phyloP scores from a whole-genome alignment of 1,139 yeast genomes.

The Geotrichum histeridarum region DNA sequence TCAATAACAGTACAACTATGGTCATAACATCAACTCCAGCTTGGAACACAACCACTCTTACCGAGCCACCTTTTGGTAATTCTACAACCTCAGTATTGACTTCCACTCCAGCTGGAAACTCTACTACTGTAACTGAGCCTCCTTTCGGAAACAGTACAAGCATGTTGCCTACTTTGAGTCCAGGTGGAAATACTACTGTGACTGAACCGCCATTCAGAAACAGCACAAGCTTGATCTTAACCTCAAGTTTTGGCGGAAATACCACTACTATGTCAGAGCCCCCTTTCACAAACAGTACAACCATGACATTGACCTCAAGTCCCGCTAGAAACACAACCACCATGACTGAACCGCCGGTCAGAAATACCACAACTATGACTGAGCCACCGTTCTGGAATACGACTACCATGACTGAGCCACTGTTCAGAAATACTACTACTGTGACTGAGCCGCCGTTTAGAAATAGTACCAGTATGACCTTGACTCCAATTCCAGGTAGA shows the following conservation, averaged over 20 bases:
- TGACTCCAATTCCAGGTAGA: not conserved
- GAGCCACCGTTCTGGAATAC: not conserved
- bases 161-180: not conserved
- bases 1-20: not conserved
- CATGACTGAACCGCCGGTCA: not conserved
- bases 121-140: conserved; percentile 1
- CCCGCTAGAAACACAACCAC: too few species aligned
- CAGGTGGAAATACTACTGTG: not conserved
- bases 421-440: not conserved
- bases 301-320: not conserved
- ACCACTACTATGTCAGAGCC: not conserved
- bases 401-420: not conserved
- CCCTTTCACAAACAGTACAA: not conserved
- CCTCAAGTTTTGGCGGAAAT: not conserved
- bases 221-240: not conserved
- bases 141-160: not conserved
- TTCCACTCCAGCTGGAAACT: not conserved
- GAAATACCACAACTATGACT: not conserved
- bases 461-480: not conserved
- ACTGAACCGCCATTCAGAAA: not conserved
- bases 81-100: not conserved
- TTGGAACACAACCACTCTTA: not conserved
- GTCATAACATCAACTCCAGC: not conserved
- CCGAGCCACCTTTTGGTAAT: not conserved
- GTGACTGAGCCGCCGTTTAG: not conserved